Evolutionary conservation across 2,329 filamentous ascomycete species (phyloP), one percentile per base, ranked within the genome.

Genomic region (Tolypocladium sp.): DNA sequence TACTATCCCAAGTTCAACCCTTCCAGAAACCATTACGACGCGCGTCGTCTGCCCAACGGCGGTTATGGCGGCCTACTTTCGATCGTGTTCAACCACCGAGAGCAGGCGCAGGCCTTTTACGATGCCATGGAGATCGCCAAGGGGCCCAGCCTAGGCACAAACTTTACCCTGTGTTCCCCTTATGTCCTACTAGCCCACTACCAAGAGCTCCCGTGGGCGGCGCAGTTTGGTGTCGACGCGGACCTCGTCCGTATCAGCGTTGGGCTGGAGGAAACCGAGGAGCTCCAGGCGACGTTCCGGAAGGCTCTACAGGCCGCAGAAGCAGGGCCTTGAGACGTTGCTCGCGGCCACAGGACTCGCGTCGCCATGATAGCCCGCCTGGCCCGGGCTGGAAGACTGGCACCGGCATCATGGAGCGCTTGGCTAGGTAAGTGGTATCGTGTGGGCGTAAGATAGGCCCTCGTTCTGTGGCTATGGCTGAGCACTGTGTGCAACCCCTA

Each of bases 151-250:
- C 78, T 99, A 56, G 94, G 94, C 2, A 97, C 94, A 0, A 99
- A 99, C 73, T 99, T 99, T 71, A 97, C 94, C 0, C 78, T 99
- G 42, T 88, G 88, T 59, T 96, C 88, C 55, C 94, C 94, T 0
- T 99, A 96, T 71, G 91, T 94, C 27, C 78, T 99, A 40, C 75
- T 99, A 38, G 94, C 94, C 5, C 94, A 99, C 73, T 99, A 94
- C 68, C 80, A 83, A 53, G 94, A 99, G 77, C 73, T 97, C 49
- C 87, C 92, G n/a, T 99, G 94, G 94, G 91, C 90, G 51, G 85
- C 82, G 33, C 79, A 86, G 61, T 93, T 88, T 71, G 91, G 92
- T 0, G 90, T 97, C 3, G 88, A 94, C 58, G 84, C 85, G 1
- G 84, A 91, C 70, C 74, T 99, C 59, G 82, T 97, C 55, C 83